Base-by-base conservation (phyloP, 2,329 filamentous ascomycete genomes). In the Claviceps sp. region DNA sequence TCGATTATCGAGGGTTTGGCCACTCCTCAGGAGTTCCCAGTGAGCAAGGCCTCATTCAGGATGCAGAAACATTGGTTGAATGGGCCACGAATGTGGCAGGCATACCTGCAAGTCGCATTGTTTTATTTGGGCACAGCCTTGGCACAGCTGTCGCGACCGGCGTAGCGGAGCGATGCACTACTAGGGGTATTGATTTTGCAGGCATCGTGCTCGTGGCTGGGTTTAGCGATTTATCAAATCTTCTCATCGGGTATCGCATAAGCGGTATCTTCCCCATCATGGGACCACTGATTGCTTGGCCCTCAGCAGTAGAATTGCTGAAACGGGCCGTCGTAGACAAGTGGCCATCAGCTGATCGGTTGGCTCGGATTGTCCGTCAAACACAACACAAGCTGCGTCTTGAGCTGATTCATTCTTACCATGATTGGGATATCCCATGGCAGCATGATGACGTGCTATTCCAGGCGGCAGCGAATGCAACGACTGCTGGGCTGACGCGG, bases 1-100 rank as follows among this genome's bases (percentile, higher is more conserved):
- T 95, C 60, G 89, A 95, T 71, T 96, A 96, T 67, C 85, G 90
- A 18, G 90, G 90, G 6, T 96, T 88, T 59, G 90, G 89, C 1
- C 76, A 79, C 41, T 93, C 87, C 8, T 87, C 83, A 0, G 89
- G 91, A n/a, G 70, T 68, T 4, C 91, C 91, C 0, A 84, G 82
- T 0, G 91, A 97, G 69, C 70, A 77, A 38, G 91, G 91, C 0
- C 70, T 97, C 7, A 87, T 95, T 52, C 79, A 78, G 4, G 91
- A 97, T 63, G 88, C 84, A 16, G 73, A 85, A 3, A 75, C 88
- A 0, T 70, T 88, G 3, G 73, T 94, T 3, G 76, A 89, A 54
- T 94, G 86, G 71, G 80, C 86, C 9, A 73, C 89, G 40, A 70
- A 78, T 20, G 70, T 76, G 1, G 79, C 82, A 14, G 71, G 77